Base-by-base conservation (phyloP, 1,139 yeast species). In the Magnusiomyces paraingens region DNA sequence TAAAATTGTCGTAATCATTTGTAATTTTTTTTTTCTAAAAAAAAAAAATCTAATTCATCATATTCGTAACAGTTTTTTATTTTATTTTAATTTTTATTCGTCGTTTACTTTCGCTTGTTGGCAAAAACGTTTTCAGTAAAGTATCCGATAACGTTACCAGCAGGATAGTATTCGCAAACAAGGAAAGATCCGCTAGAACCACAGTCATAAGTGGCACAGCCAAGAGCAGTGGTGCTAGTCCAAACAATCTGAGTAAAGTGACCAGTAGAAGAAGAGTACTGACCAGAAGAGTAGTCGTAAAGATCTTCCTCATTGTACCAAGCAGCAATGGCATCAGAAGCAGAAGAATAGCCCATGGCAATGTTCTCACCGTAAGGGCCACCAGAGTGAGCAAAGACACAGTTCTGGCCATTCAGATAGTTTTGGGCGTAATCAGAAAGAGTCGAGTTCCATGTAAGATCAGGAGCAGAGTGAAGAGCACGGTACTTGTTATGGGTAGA, bases 201-300 rank as follows among this genome's bases (percentile, higher is more conserved):
- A 60, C 74, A 65, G 52, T 58, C 58, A 41, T 52, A 59, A 67
- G 75, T 74, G 56, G 87, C 95, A 73, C 96, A 89, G 43, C 96
- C 96, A 20, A 89, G 69, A 67, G 80, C 70, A 43, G 83, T 76
- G 56, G 90, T 73, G 38, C 73, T 70, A 69, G 82, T 83, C 96
- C 96, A 89, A 52, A 89, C 84, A 59, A 89, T 78, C 71, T 86
- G 95, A 46, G 96, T 87, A 75, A 88, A 89, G 72, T 89, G 96
- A 59, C 86, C 84, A 57, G 83, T 75, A 50, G 64, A 49, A 36
- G 70, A 71, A 50, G 77, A 65, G 61, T 62, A 69, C 53, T 67
- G 68, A 50, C 79, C 77, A 58, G 73, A 64, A 22, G 69, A 60
- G 71, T 73, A 85, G 72, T 82, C 74, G 75, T 86, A 88, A 55